Base-by-base conservation (phyloP, 176 grass and related monocot species). In the Thinopyrum elongatum region DNA sequence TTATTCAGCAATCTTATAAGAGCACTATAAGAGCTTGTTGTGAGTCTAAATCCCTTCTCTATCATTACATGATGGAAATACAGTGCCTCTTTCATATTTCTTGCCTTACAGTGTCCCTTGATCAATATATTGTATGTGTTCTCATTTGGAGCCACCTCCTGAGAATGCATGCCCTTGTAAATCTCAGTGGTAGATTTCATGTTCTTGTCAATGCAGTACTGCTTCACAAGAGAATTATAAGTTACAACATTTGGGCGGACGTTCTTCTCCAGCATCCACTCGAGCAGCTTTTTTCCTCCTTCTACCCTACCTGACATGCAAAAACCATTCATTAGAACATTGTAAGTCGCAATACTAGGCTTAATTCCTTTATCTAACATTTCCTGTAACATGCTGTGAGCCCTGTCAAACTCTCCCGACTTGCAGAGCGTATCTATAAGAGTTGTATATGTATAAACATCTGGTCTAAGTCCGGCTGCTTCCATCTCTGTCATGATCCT, bases 101-200 rank as follows among this genome's bases (percentile, higher is more conserved):
- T 94, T 51, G 93, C 88, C 64, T 92, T 98, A 47, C 87, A 95
- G 79, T 98, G 93, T 15, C 95, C 95, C 81, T 83, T 94, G 68
- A 98, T 79, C 88, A 98, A 92, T 87, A 95, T 98, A 80, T 95
- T 95, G 83, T 98, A 98, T 28, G 93, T 98, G 74, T 92, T 95
- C 74, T 95, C 93, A 86, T 95, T 89, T 13, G 91, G 88, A 55
- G 29, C 38, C 31, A 92, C 86, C 63, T 89, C 69, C 74, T 77
- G 82, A 58, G 91, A 89, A 30, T 69, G 28, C 95, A 95, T 98
- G 80, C 73, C 64, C 76, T 82, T 93, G 80, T 95, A 98, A 65
- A 98, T 86, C 83, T 95, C 88, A 16, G 93, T 95, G 66, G 89
- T 82, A 36, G 72, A 86, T 84, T 98, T 98, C 89, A 95, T 95